Conservation (phyloP, 805 yeast genomes). For the Barnettozyma salicaria region DNA sequence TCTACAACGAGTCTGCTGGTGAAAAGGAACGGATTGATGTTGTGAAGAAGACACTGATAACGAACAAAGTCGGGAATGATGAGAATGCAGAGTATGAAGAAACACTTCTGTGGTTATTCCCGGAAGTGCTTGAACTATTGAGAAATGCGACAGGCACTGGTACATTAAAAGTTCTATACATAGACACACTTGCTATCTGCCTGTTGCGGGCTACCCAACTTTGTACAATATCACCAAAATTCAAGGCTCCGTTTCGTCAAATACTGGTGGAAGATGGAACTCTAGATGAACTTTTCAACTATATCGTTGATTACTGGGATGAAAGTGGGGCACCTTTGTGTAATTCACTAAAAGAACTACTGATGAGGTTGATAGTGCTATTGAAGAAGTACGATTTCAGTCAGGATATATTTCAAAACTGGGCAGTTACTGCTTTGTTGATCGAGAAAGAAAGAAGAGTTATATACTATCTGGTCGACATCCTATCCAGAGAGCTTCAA, state of each 20-base stretch:
- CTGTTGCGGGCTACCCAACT: slow-evolving; percentile 47
- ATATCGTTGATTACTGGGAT: slow-evolving; percentile 62
- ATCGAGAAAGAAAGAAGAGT: slow-evolving; percentile 51
- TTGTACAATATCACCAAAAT: slow-evolving; percentile 13
- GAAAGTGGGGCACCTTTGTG: slow-evolving; percentile 66
- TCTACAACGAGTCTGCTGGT: too few relatives aligned
- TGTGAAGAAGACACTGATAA: slow-evolving; percentile 12
- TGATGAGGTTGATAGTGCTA: slow-evolving; percentile 45
- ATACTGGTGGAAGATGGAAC: slow-evolving; percentile 15
- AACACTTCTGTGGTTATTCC: slow-evolving; percentile 21
- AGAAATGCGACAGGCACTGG: slow-evolving; percentile 31
- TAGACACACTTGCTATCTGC: slow-evolving; percentile 65
- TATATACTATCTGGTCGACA: slow-evolving; percentile 54
- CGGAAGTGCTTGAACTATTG: slow-evolving; percentile 29
- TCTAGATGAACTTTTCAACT: slow-evolving; percentile 38
- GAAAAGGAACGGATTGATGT: neutral
- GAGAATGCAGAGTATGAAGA: slow-evolving; percentile 9
- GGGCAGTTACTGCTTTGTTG: slow-evolving; percentile 41
- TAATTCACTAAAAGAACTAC: slow-evolving; percentile 59
- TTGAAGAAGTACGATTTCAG: slow-evolving; percentile 25
- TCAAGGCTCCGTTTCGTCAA: slow-evolving; percentile 5
- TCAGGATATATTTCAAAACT: slow-evolving; percentile 30
- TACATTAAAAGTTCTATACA: slow-evolving; percentile 35
- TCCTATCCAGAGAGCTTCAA: slow-evolving; percentile 40
- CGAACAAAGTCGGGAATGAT: slow-evolving; percentile 13